Evolutionary conservation across 805 yeast species (phyloP).

Genomic region (Yarrowia sp.): DNA sequence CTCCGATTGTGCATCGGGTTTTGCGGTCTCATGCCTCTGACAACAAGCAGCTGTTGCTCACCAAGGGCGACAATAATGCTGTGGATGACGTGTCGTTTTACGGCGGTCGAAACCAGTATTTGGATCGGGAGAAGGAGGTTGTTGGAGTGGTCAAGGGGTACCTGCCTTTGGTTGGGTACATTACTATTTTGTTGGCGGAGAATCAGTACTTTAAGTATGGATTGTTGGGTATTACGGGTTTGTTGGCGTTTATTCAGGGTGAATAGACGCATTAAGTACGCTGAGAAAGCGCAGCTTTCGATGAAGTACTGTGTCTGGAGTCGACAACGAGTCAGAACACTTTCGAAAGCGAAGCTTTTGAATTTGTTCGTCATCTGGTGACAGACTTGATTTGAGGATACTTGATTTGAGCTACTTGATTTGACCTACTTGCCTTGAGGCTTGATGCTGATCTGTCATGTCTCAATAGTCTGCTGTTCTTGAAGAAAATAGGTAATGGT

Average conservation of each 20-base stretch:
- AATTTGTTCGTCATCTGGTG: not conserved
- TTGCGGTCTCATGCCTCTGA: constrained; percentile 70
- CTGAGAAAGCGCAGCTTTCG: constrained; percentile 7
- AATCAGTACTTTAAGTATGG: constrained; percentile 82
- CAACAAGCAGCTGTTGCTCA: constrained; percentile 71
- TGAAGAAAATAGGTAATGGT: constrained; percentile 12
- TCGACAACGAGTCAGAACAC: not conserved
- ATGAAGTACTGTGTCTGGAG: not conserved
- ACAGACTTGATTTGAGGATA: no score
- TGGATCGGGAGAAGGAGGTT: constrained; percentile 78
- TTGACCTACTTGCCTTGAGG: no score
- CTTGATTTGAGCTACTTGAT: no score
- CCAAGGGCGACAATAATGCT: constrained; percentile 96
- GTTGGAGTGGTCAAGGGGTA: constrained; percentile 89
- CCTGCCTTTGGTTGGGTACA: constrained; percentile 86
- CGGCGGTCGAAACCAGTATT: constrained; percentile 73
- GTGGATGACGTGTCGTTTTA: constrained; percentile 89
- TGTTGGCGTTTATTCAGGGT: constrained; percentile 68
- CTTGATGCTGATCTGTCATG: no score
- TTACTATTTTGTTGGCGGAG: constrained; percentile 90
- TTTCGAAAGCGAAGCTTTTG: not conserved
- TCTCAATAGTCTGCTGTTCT: no score
- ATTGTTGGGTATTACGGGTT: constrained; percentile 73
- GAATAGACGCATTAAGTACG: constrained; percentile 51
- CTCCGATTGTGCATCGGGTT: constrained; percentile 98